Evolutionary conservation across 2,329 filamentous ascomycete genomes (phyloP), one percentile per base, ranked within the genome.

Genomic region (Alternaria dauci): DNA sequence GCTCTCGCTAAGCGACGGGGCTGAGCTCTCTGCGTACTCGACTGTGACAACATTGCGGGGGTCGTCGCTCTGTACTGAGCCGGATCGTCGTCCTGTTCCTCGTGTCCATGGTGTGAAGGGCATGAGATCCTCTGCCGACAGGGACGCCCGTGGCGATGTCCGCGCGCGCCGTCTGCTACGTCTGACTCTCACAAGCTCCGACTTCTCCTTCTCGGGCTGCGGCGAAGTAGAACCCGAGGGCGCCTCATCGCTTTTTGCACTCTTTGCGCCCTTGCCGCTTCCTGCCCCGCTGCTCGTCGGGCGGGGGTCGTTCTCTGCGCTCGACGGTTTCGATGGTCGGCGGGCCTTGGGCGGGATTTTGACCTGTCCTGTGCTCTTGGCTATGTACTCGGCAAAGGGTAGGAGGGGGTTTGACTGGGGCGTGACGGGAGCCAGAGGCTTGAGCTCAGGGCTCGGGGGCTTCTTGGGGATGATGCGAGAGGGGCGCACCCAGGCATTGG

Each of bases 401-500:
- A 65, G 38, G 2, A 65, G 60, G 4, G 62, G 71, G 18, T 65
- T 71, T 8, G 63, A 63, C 8, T 63, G 63, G 8, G 61, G 66
- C 6, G 60, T 52, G 26, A 34, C 20, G 4, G 62, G 64, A 23
- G 62, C 57, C n/a, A 61, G 41, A 20, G 65, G 51, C 18, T 66
- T 59, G 32, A 55, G 51, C 48, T 62, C 59, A 11, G 58, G 58
- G 28, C 58, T 60, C 1, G 58, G 54, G 36, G 58, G 58, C 52
- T 67, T 69, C 55, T 71, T 70, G 50, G 57, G 57, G 5, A 70
- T 66, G 30, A 70, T 67, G 59, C 70, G 70, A 5, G 74, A 72
- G 42, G 77, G 76, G 8, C 77, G 73, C 52, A 79, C 77, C 77
- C 77, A 79, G 38, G 73, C 76, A 36, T 73, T 79, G 39, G 77